Percentiles rank a stretch among this genome's conserved stretches.
These are phyloP conservation scores for Trebouxia sp. DNA, from an alignment of 139 green algal species.

Conservation along the genomic window DNA sequence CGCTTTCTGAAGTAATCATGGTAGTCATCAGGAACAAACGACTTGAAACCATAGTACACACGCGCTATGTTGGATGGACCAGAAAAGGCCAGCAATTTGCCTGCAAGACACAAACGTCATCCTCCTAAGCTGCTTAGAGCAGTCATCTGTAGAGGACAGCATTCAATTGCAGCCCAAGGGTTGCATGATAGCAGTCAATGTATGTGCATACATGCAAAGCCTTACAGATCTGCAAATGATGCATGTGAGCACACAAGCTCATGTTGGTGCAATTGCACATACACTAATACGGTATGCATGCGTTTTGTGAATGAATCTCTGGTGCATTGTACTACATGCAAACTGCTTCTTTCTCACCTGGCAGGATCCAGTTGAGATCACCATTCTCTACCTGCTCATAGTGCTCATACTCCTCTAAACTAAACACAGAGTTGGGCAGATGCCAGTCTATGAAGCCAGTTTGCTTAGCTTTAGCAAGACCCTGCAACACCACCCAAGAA, in stretches of 20 bases:
- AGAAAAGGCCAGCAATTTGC: conserved; percentile 88
- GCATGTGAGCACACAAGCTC: background rate
- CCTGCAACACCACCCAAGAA: conserved; percentile 38
- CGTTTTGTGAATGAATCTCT: too few species aligned
- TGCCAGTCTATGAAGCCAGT: conserved; percentile 83
- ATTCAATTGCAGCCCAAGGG: too few species aligned
- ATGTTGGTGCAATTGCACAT: too few species aligned
- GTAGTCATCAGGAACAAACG: conserved; percentile 88
- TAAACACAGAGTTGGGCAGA: conserved; percentile 54
- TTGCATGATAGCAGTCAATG: too few species aligned
- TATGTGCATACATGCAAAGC: too few species aligned
- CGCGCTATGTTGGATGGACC: conserved; percentile 65
- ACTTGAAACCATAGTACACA: conserved; percentile 81
- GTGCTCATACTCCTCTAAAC: conserved; percentile 88
- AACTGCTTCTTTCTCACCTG: conserved; percentile 36
- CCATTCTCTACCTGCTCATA: conserved; percentile 94
- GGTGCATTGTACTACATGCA: too few species aligned
- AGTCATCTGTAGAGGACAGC: too few species aligned
- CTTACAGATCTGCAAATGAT: background rate
- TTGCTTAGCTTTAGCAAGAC: conserved; percentile 73
- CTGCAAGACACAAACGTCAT: conserved; percentile 32
- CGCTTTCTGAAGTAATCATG: conserved; percentile 71
- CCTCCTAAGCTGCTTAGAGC: too few species aligned
- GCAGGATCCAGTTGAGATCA: conserved; percentile 93
- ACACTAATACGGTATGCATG: too few species aligned